These are phyloP conservation scores for Solanum piurae DNA, from an alignment of 257 asterid genomes.

Conservation along the genomic window DNA sequence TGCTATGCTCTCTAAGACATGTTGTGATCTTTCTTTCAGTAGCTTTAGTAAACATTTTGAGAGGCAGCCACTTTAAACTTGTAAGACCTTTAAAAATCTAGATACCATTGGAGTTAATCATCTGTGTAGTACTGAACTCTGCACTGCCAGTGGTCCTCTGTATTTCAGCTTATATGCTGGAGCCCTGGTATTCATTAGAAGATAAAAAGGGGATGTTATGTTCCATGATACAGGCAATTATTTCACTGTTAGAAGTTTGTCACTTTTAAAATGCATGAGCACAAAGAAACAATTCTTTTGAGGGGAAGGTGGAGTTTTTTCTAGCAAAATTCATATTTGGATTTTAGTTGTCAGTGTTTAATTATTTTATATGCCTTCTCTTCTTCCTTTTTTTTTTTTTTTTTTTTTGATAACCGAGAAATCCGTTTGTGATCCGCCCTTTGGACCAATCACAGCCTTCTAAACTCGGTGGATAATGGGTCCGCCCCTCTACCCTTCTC, in stretches of 20 bases:
- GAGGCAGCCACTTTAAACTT: neutral
- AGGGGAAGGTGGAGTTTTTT: neutral
- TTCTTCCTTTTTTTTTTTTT: too few relatives aligned
- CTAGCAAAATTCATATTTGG: neutral
- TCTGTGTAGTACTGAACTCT: neutral
- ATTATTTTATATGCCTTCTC: neutral
- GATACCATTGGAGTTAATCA: neutral
- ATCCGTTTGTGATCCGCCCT: too few relatives aligned
- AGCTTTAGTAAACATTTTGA: neutral
- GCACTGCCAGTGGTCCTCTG: neutral
- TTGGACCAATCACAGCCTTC: too few relatives aligned
- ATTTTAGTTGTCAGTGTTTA: neutral
- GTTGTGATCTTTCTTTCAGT: neutral
- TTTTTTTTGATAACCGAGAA: too few relatives aligned
- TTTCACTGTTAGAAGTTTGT: neutral
- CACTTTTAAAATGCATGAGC: neutral
- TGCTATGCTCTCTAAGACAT: neutral
- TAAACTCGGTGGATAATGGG: too few relatives aligned
- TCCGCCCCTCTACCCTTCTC: too few relatives aligned
- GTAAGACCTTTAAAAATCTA: neutral
- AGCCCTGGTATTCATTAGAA: neutral
- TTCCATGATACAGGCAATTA: neutral
- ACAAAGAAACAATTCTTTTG: neutral
- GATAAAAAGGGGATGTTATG: neutral
- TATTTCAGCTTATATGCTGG: neutral